Evolutionary conservation across 352 stramenopile species (phyloP).

Genomic region (Globisporangium nagaii): DNA sequence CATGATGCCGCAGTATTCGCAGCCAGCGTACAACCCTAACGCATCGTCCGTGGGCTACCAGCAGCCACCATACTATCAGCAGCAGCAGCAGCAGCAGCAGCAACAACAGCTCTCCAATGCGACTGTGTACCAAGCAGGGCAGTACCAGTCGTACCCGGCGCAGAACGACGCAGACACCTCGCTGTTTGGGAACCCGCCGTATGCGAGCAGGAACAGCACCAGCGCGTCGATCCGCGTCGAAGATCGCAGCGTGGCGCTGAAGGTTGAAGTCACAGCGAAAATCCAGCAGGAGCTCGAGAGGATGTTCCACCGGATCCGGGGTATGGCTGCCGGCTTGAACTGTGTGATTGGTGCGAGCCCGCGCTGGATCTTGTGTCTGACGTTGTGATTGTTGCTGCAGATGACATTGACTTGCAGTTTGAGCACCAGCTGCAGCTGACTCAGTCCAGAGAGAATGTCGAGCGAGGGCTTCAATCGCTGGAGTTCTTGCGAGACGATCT

Average conservation of each 20-base stretch:
- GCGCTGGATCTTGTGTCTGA: background rate
- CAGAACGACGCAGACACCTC: slow-evolving; percentile 21
- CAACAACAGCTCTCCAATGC: background rate
- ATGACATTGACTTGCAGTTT: slow-evolving; percentile 84
- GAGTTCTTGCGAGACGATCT: slow-evolving; percentile 69
- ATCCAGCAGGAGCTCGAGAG: slow-evolving; percentile 75
- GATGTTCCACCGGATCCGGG: slow-evolving; percentile 75
- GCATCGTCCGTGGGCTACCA: slow-evolving; percentile 15
- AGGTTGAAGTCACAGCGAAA: slow-evolving; percentile 71
- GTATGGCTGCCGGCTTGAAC: slow-evolving; percentile 8
- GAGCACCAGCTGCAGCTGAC: slow-evolving; percentile 81
- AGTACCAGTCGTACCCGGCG: slow-evolving; percentile 13
- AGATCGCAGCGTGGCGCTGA: slow-evolving; percentile 46
- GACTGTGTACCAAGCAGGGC: slow-evolving; percentile 14
- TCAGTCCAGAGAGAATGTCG: slow-evolving; percentile 71
- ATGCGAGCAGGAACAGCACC: background rate
- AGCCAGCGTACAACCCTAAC: slow-evolving; percentile 24
- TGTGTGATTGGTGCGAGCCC: no score
- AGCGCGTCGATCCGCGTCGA: slow-evolving; percentile 16
- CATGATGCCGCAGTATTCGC: slow-evolving; percentile 27
- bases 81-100: slow-evolving; percentile 17
- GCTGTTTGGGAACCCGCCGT: slow-evolving; percentile 33
- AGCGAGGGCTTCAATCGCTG: slow-evolving; percentile 70
- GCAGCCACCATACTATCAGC: slow-evolving; percentile 39
- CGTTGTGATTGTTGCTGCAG: slow-evolving; percentile 5